Conservation (phyloP, 1,284 basidiomycete species). For the Puccinia horiana region DNA sequence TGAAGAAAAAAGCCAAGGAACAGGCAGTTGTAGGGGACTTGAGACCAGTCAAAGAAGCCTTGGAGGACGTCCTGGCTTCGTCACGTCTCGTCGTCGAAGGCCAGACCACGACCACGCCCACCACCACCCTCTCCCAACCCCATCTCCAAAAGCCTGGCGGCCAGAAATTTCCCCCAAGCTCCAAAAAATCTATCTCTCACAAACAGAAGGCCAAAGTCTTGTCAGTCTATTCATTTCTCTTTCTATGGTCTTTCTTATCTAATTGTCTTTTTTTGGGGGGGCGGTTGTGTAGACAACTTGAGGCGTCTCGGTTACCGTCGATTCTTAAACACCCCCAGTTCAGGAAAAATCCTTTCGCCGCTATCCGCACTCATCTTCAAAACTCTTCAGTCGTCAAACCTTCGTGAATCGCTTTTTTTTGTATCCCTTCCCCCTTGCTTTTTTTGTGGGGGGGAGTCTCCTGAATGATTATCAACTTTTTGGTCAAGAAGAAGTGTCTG, state of each 20-base stretch:
- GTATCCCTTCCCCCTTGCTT: no score
- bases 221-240: not conserved
- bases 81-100: not conserved
- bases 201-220: constrained; percentile 41
- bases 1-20: constrained; percentile 41
- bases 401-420: not conserved
- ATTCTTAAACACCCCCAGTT: constrained; percentile 40
- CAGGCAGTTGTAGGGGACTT: constrained; percentile 15
- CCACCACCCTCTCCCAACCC: not conserved
- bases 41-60: constrained; percentile 6
- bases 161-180: not conserved
- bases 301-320: constrained; percentile 9
- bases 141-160: not conserved
- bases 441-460: no score
- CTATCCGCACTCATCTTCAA: constrained; percentile 39
- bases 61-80: constrained; percentile 19
- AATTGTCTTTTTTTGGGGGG: not conserved
- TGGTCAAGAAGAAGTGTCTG: no score
- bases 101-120: no score
- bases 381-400: not conserved
- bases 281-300: not conserved
- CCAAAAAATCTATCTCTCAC: constrained; percentile 27
- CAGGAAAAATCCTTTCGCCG: constrained; percentile 29
- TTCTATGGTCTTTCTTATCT: not conserved
- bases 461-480: no score